Percentiles rank a stretch among this genome's conserved stretches.
Evolutionary conservation across 2,329 filamentous ascomycete species (phyloP).

Genomic region (Taxawa tesnikishii): DNA sequence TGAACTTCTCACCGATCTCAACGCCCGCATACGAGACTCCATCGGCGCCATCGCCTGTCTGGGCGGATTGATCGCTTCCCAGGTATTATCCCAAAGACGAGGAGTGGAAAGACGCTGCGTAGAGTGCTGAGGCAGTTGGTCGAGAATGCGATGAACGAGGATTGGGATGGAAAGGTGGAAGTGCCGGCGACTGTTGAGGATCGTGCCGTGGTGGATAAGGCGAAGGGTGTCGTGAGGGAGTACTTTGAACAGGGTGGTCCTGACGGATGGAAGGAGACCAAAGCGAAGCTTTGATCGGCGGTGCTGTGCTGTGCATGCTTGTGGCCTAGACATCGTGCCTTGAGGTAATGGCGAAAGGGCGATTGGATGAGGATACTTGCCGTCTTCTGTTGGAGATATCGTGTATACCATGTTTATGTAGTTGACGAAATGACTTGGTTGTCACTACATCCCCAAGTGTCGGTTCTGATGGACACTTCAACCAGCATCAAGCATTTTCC

Average conservation of each 20-base stretch:
- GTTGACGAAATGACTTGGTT: too few relatives aligned
- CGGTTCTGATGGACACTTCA: too few relatives aligned
- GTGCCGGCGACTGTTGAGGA: slow-evolving; percentile 85
- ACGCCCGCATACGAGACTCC: slow-evolving; percentile 59
- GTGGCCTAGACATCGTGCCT: too few relatives aligned
- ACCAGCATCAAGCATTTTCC: too few relatives aligned
- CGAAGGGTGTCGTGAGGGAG: slow-evolving; percentile 55
- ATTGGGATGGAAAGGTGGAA: slow-evolving; percentile 58
- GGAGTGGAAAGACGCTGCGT: slow-evolving; percentile 82
- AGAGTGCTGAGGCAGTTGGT: slow-evolving; percentile 71
- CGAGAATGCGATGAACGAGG: slow-evolving; percentile 65
- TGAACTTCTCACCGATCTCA: slow-evolving; percentile 51
- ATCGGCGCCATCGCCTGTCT: slow-evolving; percentile 81
- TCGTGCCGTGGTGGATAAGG: slow-evolving; percentile 58
- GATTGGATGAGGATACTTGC: too few relatives aligned
- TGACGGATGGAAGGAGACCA: slow-evolving; percentile 18
- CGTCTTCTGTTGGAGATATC: too few relatives aligned
- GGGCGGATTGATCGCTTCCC: slow-evolving; percentile 77
- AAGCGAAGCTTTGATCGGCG: slow-evolving; percentile 22
- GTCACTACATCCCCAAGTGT: too few relatives aligned
- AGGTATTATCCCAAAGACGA: slow-evolving; percentile 82
- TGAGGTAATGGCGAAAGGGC: too few relatives aligned
- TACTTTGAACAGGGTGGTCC: slow-evolving; percentile 52
- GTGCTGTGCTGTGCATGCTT: too few relatives aligned
- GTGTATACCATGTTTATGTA: too few relatives aligned